These are phyloP conservation scores for Trichoderma sp. DNA, from an alignment of 2,329 filamentous ascomycete species.

Conservation along the genomic window DNA sequence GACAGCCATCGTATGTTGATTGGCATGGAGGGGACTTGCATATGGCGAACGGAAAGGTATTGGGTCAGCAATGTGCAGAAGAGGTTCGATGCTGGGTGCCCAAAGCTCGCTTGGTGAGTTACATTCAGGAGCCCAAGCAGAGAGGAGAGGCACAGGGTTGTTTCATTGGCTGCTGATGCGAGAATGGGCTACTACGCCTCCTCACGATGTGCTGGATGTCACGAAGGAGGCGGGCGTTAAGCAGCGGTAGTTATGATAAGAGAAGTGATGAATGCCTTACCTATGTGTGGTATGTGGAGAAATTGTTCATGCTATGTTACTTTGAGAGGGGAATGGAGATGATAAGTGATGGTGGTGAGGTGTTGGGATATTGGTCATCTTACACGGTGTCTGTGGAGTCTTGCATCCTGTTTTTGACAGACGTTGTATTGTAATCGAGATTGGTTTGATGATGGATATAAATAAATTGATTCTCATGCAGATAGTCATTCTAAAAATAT, in stretches of 20 bases:
- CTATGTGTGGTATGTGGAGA: background rate
- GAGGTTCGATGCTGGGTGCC: background rate
- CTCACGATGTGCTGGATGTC: background rate
- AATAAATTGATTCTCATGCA: background rate
- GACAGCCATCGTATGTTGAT: slow-evolving; percentile 3
- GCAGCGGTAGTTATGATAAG: background rate
- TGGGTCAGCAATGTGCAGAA: background rate
- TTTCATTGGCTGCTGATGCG: background rate
- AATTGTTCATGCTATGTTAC: background rate
- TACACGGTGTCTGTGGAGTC: background rate
- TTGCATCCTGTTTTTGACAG: background rate
- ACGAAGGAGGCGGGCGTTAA: background rate
- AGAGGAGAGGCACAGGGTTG: background rate
- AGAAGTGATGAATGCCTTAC: background rate
- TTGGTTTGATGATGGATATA: background rate
- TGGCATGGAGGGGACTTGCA: background rate
- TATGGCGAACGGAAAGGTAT: background rate
- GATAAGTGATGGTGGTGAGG: too few species aligned
- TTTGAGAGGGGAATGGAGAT: background rate
- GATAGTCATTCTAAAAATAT: background rate
- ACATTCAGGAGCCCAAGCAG: background rate
- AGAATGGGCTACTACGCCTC: background rate
- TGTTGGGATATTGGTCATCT: too few species aligned
- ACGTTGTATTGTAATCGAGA: background rate
- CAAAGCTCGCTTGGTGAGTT: background rate